phyloP scores from a whole-genome alignment of 768 basidiomycete species.

The Naganishia onofrii region DNA sequence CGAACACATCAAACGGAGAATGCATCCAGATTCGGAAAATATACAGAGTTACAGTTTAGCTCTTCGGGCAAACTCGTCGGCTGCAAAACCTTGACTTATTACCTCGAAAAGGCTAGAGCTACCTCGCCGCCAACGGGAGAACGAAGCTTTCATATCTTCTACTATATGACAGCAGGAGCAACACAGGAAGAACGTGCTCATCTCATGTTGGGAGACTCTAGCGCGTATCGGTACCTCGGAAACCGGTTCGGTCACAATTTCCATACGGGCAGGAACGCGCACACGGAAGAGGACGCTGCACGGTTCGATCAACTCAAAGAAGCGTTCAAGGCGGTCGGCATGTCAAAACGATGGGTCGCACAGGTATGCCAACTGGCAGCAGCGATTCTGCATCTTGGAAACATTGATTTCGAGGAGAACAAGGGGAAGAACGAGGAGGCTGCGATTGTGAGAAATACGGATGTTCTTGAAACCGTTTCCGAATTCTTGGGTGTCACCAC shows the following conservation, averaged over 20 bases:
- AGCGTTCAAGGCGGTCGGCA: constrained; percentile 85
- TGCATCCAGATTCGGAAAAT: constrained; percentile 95
- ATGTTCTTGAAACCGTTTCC: constrained; percentile 75
- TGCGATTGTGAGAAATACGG: constrained; percentile 82
- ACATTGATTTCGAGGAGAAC: constrained; percentile 86
- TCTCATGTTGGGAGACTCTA: constrained; percentile 75
- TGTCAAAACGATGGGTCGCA: constrained; percentile 89
- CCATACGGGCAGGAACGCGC: constrained; percentile 36
- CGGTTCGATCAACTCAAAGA: constrained; percentile 91
- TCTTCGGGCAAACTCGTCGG: constrained; percentile 85
- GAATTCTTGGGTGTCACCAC: constrained; percentile 82
- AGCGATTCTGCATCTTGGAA: constrained; percentile 92
- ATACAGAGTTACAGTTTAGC: constrained; percentile 94
- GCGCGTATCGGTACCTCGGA: constrained; percentile 81
- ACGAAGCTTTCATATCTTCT: constrained; percentile 96
- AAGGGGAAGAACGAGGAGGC: constrained; percentile 82
- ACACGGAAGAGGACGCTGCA: constrained; percentile 71
- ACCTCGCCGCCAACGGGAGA: constrained; percentile 72
- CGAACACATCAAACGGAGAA: constrained; percentile 77
- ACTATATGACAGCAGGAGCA: constrained; percentile 90
- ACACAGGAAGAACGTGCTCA: constrained; percentile 82
- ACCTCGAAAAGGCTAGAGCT: constrained; percentile 88
- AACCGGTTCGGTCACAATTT: constrained; percentile 50
- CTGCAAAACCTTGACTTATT: constrained; percentile 93
- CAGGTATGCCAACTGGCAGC: constrained; percentile 93